Evolutionary conservation across 2,329 filamentous ascomycete genomes (phyloP), one percentile per base, ranked within the genome.

Genomic region (Remersonia thermophila): DNA sequence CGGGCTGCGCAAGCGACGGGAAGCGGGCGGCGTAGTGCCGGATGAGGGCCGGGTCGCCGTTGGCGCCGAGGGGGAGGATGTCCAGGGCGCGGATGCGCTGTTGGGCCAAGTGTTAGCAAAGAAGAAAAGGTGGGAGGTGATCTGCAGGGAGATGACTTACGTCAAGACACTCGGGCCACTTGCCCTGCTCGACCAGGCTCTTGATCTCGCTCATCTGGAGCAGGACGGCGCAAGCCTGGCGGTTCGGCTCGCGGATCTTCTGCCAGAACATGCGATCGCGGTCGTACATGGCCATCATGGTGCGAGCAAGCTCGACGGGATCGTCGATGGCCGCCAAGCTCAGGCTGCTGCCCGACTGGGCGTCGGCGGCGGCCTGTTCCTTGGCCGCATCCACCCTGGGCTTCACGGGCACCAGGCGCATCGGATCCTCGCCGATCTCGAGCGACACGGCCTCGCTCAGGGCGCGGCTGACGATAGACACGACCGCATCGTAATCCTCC

Each of bases 401-500:
- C 60, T 84, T 86, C 48, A 93, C 66, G 3, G 85, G 84, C 58
- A 86, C 76, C 33, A 93, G 64, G 29, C 79, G 78, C 58, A 87
- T 69, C 13, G 80, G 76, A 40, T 85, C 79, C 49, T 91, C 80
- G 36, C 85, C 86, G 49, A 94, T 72, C 50, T 93, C 86, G 9
- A 89, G 71, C 10, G 84, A 80, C 41, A 96, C 77, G 30, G 85
- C 83, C 57, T 96, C 86, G 38, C 87, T 93, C 26, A 98, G 69
- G 3, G 87, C 81, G 27, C 86, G 80, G 59, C 87, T 94, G 52
- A 96, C 75, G 46, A 96, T 89, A 17, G 73, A 67, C 30, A 95
- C 77, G n/a, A 96, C 93, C 36, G 79, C 86, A 56, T 98, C 86
- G 55, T 93, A 96, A 56, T 98, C 87, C 51, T 85, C 84, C 0